Evolutionary conservation across 179 eudicot species (phyloP), one percentile per base, ranked within the genome.

Genomic region (Silene vulgaris): DNA sequence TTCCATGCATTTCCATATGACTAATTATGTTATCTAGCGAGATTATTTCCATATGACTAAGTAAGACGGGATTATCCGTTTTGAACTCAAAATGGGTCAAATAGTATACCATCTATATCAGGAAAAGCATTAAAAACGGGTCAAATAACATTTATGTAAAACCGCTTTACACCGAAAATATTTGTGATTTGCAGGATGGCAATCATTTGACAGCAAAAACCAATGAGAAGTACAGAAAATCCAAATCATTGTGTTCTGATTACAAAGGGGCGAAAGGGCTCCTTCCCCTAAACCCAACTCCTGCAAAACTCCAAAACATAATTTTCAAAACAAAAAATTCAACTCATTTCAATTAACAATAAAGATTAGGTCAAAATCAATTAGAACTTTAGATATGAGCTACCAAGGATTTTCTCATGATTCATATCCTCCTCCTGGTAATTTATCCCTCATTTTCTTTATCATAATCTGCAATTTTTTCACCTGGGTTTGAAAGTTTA

Each of bases 381-480:
- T 52, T 21, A 17, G 21, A 26, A 72, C 30, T 71, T 16, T 5
- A 14, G 74, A 71, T 26, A 71, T 72, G 74, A 72, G 74, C 45
- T 72, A 72, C 12, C 64, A 29, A 72, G 21, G 40, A 28, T 19
- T 72, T 72, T 64, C 74, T 4, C 74, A 56, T 29, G 74, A 72
- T 54, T 72, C 26, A 3, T 72, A 72, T 62, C 74, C 64, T 72
- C 59, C 59, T 13, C 74, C 35, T 72, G 74, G 74, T 72, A 72
- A 50, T 52, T 52, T 3, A 52, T 52, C 19, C 57, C 19, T 52
- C 11, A 1, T 52, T 71, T 11, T 12, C 19, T 7, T 7, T 40
- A 40, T 20, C 50, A 19, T 7, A 1, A 0, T 43, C 14, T 43
- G 8, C 9, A 7, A 8, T 19, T 69, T 23, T 37, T 71, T 26